A percentile compares a stretch with the other conserved stretches of the same genome.
These are phyloP conservation scores for Prunus dulcis DNA, from an alignment of 306 rosid species.

Conservation along the genomic window DNA sequence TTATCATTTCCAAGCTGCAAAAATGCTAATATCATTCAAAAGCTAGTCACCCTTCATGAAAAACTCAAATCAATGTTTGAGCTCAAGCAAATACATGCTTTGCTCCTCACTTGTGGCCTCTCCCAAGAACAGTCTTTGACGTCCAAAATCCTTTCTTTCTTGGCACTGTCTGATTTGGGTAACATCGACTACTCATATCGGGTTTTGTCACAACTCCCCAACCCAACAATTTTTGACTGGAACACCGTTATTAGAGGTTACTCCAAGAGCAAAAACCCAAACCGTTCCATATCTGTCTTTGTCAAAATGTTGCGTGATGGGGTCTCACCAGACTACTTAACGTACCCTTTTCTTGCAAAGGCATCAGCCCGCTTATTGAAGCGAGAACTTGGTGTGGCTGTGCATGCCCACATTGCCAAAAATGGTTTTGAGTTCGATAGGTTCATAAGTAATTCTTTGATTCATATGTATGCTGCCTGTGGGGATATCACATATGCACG, in stretches of 20 bases:
- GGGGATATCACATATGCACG: conserved; percentile 48
- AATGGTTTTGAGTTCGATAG: conserved; percentile 53
- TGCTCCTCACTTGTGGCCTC: conserved; percentile 49
- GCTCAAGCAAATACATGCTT: conserved; percentile 59
- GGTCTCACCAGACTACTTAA: conserved; percentile 56
- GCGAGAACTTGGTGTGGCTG: conserved; percentile 46
- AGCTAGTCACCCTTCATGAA: conserved; percentile 34
- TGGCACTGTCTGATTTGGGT: conserved; percentile 48
- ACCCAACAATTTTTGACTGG: conserved; percentile 56
- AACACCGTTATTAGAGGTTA: conserved; percentile 63
- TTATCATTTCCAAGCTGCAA: conserved; percentile 22
- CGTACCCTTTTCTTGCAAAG: conserved; percentile 77
- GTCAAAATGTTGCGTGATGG: conserved; percentile 55
- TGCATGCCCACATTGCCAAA: conserved; percentile 58
- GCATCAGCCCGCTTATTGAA: conserved; percentile 59
- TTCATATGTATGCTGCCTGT: conserved; percentile 71
- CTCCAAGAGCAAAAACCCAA: conserved; percentile 58
- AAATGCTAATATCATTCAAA: conserved; percentile 26
- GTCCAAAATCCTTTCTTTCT: conserved; percentile 46
- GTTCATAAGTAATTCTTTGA: conserved; percentile 60
- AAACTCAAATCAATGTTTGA: conserved; percentile 62
- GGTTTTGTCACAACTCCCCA: conserved; percentile 47
- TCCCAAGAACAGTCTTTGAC: conserved; percentile 40
- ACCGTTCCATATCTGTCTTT: conserved; percentile 43
- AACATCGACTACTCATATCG: conserved; percentile 49